Evolutionary conservation across 768 basidiomycete genomes (phyloP).

Genomic region (Erythrobasidium yunnanense): DNA sequence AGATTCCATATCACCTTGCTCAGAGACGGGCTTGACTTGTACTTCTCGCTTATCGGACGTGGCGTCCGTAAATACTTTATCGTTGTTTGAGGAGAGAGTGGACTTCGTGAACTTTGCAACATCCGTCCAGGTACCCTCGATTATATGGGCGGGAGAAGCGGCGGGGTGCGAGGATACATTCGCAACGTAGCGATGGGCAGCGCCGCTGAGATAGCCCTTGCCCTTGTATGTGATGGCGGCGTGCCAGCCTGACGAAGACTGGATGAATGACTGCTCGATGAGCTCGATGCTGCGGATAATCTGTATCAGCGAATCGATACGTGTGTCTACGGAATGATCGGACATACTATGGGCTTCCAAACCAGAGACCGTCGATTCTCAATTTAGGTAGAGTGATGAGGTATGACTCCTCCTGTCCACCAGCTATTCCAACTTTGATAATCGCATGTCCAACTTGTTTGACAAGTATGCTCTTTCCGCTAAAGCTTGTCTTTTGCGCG

Average conservation of each 20-base stretch:
- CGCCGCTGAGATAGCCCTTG: slow-evolving; percentile 83
- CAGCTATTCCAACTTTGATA: slow-evolving; percentile 56
- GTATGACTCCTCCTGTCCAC: slow-evolving; percentile 55
- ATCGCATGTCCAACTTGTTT: slow-evolving; percentile 91
- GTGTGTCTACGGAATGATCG: slow-evolving; percentile 30
- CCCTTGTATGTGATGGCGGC: slow-evolving; percentile 77
- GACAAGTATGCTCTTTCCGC: slow-evolving; percentile 55
- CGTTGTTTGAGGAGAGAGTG: slow-evolving; percentile 42
- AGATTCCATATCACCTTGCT: slow-evolving; percentile 70
- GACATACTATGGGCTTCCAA: slow-evolving; percentile 29
- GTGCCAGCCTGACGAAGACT: slow-evolving; percentile 51
- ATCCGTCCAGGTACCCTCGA: slow-evolving; percentile 74
- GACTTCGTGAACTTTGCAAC: slow-evolving; percentile 39
- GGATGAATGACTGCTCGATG: slow-evolving; percentile 67
- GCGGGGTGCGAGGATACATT: slow-evolving; percentile 43
- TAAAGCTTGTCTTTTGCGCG: slow-evolving; percentile 69
- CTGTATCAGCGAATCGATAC: not conserved
- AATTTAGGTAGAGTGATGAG: slow-evolving; percentile 84
- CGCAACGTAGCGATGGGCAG: slow-evolving; percentile 86
- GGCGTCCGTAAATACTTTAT: slow-evolving; percentile 68
- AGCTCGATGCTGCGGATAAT: slow-evolving; percentile 63
- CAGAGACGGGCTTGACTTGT: slow-evolving; percentile 50
- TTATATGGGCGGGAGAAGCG: slow-evolving; percentile 45
- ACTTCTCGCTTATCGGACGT: slow-evolving; percentile 58
- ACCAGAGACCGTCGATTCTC: slow-evolving; percentile 65